phyloP scores from a whole-genome alignment of 108 stramenopile species.

The Fistulifera solaris region DNA sequence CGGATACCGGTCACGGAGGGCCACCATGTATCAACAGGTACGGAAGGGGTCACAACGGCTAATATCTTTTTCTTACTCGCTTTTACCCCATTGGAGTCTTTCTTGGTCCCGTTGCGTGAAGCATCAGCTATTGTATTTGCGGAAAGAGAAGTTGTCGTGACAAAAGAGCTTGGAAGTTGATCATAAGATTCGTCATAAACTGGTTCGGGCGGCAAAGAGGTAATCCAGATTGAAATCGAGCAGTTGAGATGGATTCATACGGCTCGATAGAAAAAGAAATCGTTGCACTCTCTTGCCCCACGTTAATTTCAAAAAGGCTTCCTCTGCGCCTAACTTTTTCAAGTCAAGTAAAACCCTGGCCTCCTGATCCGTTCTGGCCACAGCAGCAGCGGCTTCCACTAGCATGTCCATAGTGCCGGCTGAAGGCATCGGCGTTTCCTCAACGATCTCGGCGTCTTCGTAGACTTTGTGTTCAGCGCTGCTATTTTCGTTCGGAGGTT shows the following conservation, averaged over 20 bases:
- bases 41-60: conserved; percentile 21
- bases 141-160: too few relatives aligned
- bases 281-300: neutral
- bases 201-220: conserved; percentile 1
- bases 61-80: conserved; percentile 1
- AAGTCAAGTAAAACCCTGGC: conserved; percentile 5
- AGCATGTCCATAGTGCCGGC: conserved; percentile 9
- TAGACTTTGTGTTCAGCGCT: neutral
- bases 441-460: neutral
- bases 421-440: neutral
- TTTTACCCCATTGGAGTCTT: neutral
- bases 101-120: neutral
- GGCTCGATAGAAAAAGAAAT: neutral
- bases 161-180: neutral
- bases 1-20: conserved; percentile 44
- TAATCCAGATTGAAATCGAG: neutral
- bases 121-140: neutral
- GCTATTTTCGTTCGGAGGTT: neutral
- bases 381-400: conserved; percentile 23
- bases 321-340: neutral
- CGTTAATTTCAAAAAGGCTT: neutral
- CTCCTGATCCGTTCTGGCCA: conserved; percentile 19
- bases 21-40: conserved; percentile 70
- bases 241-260: neutral
- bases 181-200: neutral